Evolutionary conservation across 768 basidiomycete species (phyloP).

Genomic region (Suillus bovinus): DNA sequence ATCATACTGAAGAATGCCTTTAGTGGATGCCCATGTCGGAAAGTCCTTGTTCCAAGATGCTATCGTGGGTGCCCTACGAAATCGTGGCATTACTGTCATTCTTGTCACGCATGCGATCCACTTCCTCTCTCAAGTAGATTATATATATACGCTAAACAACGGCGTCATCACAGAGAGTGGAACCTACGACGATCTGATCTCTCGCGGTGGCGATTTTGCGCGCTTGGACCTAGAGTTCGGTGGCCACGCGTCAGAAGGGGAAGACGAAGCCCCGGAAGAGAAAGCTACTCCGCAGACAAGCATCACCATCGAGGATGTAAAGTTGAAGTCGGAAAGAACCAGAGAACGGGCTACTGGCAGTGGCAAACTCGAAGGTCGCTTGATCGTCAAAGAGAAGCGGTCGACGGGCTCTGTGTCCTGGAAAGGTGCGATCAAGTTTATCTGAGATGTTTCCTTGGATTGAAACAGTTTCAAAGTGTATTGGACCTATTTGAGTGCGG

Average conservation of each 20-base stretch:
- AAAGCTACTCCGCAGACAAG: conserved; percentile 13
- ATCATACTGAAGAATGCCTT: not conserved
- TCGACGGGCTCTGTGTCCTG: conserved; percentile 63
- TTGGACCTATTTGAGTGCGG: conserved; percentile 56
- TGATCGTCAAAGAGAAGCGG: conserved; percentile 66
- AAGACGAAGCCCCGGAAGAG: conserved; percentile 31
- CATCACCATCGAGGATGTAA: conserved; percentile 34
- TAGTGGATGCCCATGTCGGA: conserved; percentile 77
- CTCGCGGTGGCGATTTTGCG: conserved; percentile 52
- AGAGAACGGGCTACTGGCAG: conserved; percentile 46
- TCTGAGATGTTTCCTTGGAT: not conserved
- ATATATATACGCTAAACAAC: conserved; percentile 46
- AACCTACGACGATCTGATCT: conserved; percentile 53
- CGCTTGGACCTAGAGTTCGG: conserved; percentile 64
- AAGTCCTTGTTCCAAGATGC: conserved; percentile 66
- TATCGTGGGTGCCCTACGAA: conserved; percentile 49
- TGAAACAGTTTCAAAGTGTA: conserved; percentile 46
- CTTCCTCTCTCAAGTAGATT: conserved; percentile 52
- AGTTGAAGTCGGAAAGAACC: conserved; percentile 37
- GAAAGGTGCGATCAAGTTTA: conserved; percentile 35
- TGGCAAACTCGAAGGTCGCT: conserved; percentile 63
- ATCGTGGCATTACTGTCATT: conserved; percentile 50
- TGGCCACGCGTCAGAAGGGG: conserved; percentile 40
- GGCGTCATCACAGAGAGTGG: conserved; percentile 50
- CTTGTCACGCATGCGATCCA: conserved; percentile 59